Conservation (phyloP, 306 rosid species). For the Medicago lupulina region DNA sequence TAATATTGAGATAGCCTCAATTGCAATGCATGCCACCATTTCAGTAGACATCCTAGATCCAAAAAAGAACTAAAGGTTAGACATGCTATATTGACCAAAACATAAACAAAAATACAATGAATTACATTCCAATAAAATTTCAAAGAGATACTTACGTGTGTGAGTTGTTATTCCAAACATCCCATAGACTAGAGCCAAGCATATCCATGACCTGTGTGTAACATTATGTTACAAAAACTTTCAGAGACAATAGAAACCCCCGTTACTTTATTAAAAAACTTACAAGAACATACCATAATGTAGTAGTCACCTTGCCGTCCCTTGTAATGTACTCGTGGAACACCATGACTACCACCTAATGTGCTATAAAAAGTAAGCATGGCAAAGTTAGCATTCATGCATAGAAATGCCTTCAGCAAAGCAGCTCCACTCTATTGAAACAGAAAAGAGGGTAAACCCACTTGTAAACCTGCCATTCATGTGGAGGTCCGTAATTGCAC, state of each 20-base stretch:
- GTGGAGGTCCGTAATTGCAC: conserved; percentile 90
- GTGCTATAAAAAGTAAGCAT: conserved; percentile 52
- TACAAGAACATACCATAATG: conserved; percentile 69
- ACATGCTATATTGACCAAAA: conserved; percentile 6
- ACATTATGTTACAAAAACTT: conserved; percentile 21
- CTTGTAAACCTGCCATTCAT: conserved; percentile 98
- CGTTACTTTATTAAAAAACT: conserved; percentile 13
- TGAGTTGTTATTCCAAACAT: conserved; percentile 84
- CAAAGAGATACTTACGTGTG: conserved; percentile 63
- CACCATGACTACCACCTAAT: conserved; percentile 96
- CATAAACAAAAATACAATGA: conserved; percentile 4
- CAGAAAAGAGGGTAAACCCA: conserved; percentile 47
- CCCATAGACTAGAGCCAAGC: conserved; percentile 96
- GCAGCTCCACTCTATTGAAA: background rate
- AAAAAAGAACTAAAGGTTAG: conserved; percentile 26
- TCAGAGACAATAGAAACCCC: conserved; percentile 31
- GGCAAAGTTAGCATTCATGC: conserved; percentile 14
- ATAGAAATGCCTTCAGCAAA: conserved; percentile 3
- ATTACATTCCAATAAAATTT: background rate
- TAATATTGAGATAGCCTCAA: conserved; percentile 92
- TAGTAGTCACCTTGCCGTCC: conserved; percentile 95
- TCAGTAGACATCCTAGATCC: conserved; percentile 77
- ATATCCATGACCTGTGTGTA: conserved; percentile 86
- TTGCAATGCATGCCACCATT: conserved; percentile 98
- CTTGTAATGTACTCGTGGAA: conserved; percentile 86